phyloP scores from a whole-genome alignment of 768 basidiomycete genomes.

The Tylopilus sp. region DNA sequence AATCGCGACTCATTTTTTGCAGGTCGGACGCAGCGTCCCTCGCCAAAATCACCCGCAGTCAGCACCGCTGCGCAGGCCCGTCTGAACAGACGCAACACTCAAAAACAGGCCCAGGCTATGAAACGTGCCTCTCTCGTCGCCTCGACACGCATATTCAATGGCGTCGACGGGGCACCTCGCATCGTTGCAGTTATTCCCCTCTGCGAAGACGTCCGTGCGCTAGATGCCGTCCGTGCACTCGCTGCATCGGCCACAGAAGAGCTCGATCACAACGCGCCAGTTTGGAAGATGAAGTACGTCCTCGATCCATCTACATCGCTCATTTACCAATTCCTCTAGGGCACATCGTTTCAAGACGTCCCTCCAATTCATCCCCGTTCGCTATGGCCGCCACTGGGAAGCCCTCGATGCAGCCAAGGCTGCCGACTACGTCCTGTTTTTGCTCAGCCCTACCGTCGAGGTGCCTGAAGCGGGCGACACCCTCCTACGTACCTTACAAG shows the following conservation, averaged over 20 bases:
- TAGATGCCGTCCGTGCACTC: slow-evolving; percentile 51
- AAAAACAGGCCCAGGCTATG: slow-evolving; percentile 75
- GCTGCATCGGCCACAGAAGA: slow-evolving; percentile 54
- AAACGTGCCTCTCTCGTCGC: slow-evolving; percentile 69
- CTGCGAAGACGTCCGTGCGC: slow-evolving; percentile 57
- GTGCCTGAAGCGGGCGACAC: slow-evolving; percentile 86
- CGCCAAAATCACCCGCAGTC: slow-evolving; percentile 47
- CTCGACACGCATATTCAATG: slow-evolving; percentile 74
- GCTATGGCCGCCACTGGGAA: slow-evolving; percentile 67
- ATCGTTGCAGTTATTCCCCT: slow-evolving; percentile 89
- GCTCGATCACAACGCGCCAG: slow-evolving; percentile 18
- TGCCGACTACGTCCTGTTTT: slow-evolving; percentile 87
- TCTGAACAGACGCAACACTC: slow-evolving; percentile 76
- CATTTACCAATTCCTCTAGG: slow-evolving; percentile 36
- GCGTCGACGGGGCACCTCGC: slow-evolving; percentile 74
- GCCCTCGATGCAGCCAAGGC: slow-evolving; percentile 83
- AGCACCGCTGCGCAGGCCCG: slow-evolving; percentile 65
- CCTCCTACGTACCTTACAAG: slow-evolving; percentile 81
- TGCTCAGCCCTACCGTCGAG: slow-evolving; percentile 77
- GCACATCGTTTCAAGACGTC: slow-evolving; percentile 89
- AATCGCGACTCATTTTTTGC: background rate
- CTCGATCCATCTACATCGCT: background rate
- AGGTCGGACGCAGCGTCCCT: slow-evolving; percentile 59
- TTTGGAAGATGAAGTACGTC: slow-evolving; percentile 68
- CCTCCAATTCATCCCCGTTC: slow-evolving; percentile 80